Evolutionary conservation across 169 alveolate species (phyloP).

Genomic region (Eimeria sp.): DNA sequence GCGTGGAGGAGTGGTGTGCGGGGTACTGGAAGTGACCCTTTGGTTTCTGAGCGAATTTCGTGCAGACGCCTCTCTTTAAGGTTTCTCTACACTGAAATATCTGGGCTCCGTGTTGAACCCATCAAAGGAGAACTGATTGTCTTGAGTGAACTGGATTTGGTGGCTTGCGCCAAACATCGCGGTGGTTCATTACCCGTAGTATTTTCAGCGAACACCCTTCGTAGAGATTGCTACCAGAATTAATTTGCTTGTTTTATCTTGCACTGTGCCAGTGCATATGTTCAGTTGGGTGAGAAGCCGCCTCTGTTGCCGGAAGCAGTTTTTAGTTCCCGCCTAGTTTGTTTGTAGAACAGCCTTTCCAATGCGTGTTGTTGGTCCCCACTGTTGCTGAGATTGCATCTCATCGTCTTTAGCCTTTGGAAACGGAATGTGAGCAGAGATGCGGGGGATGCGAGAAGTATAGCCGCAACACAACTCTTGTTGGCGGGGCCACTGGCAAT

Average conservation of each 20-base stretch:
- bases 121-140: neutral
- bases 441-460: neutral
- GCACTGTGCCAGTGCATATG: neutral
- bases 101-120: neutral
- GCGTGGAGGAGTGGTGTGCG: neutral
- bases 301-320: neutral
- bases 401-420: neutral
- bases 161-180: neutral
- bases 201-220: neutral
- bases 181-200: neutral
- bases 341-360: neutral
- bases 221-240: neutral
- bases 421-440: neutral
- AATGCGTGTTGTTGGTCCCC: no score
- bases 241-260: neutral
- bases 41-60: neutral
- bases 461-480: neutral
- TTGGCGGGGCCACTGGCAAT: neutral
- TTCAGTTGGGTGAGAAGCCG: neutral
- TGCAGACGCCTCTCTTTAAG: neutral
- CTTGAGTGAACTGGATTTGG: neutral
- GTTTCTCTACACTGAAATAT: neutral
- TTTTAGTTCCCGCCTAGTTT: neutral
- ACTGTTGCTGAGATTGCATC: neutral
- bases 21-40: neutral